These are phyloP conservation scores for Corymbia maculata DNA, from an alignment of 345 rosid genomes.

Conservation along the genomic window DNA sequence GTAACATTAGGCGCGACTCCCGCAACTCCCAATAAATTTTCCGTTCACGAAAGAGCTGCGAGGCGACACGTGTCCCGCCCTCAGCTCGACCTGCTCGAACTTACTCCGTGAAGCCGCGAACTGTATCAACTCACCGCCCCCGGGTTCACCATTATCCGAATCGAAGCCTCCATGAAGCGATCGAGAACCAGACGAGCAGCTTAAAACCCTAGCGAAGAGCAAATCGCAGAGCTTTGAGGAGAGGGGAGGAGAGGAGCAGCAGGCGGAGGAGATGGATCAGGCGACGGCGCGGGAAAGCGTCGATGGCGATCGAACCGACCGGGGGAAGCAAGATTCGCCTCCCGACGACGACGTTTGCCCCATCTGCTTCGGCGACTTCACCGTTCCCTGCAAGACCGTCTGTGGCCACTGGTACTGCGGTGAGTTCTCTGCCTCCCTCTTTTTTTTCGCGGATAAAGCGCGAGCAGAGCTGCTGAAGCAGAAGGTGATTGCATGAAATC, in stretches of 20 bases:
- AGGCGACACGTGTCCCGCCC: neutral
- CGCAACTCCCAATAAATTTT: neutral
- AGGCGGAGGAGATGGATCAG: constrained; percentile 2
- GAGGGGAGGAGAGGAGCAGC: neutral
- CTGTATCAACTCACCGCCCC: neutral
- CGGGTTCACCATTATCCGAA: neutral
- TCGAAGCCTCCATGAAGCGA: neutral
- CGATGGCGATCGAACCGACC: neutral
- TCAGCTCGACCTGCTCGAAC: neutral
- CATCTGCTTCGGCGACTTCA: constrained; percentile 62
- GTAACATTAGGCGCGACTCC: neutral
- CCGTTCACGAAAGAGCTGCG: neutral
- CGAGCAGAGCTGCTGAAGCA: neutral
- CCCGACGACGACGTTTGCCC: constrained; percentile 81
- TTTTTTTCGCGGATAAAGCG: neutral
- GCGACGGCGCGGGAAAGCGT: neutral
- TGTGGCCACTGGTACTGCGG: constrained; percentile 98
- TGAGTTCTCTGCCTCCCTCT: constrained; percentile 3
- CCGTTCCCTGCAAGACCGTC: constrained; percentile 58
- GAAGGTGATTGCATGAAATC: neutral
- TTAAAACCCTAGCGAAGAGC: neutral
- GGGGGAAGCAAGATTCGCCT: constrained; percentile 15
- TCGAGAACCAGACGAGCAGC: neutral
- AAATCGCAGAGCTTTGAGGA: neutral
- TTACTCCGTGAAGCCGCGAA: neutral